phyloP scores from a whole-genome alignment of 768 basidiomycete species.

The Russula sp. region DNA sequence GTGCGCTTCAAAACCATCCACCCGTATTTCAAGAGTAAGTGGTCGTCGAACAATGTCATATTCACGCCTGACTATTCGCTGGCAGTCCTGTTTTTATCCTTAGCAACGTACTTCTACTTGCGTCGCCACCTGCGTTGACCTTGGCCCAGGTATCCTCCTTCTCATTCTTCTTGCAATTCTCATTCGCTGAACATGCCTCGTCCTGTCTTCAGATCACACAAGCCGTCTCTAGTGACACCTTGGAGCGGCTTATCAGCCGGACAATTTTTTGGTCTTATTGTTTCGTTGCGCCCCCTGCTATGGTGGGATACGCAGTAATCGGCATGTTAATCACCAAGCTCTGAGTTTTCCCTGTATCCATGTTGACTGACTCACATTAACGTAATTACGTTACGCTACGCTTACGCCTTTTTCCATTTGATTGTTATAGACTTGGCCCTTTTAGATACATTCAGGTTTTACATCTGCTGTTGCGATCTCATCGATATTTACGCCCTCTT shows the following conservation, averaged over 20 bases:
- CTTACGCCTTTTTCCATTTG: not conserved
- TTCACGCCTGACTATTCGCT: conserved; percentile 1
- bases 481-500: not conserved
- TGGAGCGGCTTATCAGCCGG: conserved; percentile 83
- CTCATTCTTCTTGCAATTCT: conserved; percentile 1
- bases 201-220: conserved; percentile 58
- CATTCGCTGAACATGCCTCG: conserved; percentile 27
- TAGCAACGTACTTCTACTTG: conserved; percentile 73
- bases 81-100: conserved; percentile 80
- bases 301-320: conserved; percentile 66
- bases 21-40: conserved; percentile 71
- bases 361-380: not conserved
- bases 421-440: not conserved
- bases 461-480: not conserved
- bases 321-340: conserved; percentile 57
- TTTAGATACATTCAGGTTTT: not conserved
- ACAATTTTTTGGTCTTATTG: conserved; percentile 95
- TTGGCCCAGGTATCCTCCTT: conserved; percentile 41
- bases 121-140: conserved; percentile 74
- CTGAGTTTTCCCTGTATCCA: conserved; percentile 25
- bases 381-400: not conserved
- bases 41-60: not conserved
- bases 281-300: conserved; percentile 79
- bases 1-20: conserved; percentile 51
- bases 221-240: conserved; percentile 77